phyloP scores from a whole-genome alignment of 371 early-diverging fungal species.

The Mortierella sp. region DNA sequence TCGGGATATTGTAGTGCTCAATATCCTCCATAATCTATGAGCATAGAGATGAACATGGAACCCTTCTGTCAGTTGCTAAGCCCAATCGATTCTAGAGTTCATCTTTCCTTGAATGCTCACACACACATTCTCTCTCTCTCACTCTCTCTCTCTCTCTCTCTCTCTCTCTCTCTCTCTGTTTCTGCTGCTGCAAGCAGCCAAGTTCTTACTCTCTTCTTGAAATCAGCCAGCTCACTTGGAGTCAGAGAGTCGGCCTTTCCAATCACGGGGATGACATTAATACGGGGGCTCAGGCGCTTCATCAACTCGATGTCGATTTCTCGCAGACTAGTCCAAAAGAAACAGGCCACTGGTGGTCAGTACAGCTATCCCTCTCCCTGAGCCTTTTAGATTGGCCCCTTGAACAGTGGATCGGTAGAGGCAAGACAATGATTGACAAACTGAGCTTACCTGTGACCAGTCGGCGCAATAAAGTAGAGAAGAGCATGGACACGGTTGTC shows the following conservation, averaged over 20 bases:
- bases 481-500: constrained; percentile 98
- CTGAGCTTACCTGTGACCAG: constrained; percentile 87
- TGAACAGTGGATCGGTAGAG: neutral
- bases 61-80: no score
- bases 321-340: constrained; percentile 66
- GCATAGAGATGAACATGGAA: no score
- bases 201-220: constrained; percentile 82
- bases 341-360: no score
- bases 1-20: constrained; percentile 93
- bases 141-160: no score
- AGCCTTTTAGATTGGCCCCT: no score
- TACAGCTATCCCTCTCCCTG: no score
- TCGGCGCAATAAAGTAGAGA: constrained; percentile 97
- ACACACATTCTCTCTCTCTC: no score
- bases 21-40: constrained; percentile 86
- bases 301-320: constrained; percentile 98
- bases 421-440: neutral
- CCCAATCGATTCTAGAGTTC: no score
- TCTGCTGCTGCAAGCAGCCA: no score
- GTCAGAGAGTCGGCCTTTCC: constrained; percentile 86
- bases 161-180: no score
- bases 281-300: constrained; percentile 91
- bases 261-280: constrained; percentile 95
- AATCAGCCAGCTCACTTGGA: constrained; percentile 75
- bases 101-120: no score